Conservation (phyloP, 2,329 filamentous ascomycete genomes). For the Colletotrichum sp. region DNA sequence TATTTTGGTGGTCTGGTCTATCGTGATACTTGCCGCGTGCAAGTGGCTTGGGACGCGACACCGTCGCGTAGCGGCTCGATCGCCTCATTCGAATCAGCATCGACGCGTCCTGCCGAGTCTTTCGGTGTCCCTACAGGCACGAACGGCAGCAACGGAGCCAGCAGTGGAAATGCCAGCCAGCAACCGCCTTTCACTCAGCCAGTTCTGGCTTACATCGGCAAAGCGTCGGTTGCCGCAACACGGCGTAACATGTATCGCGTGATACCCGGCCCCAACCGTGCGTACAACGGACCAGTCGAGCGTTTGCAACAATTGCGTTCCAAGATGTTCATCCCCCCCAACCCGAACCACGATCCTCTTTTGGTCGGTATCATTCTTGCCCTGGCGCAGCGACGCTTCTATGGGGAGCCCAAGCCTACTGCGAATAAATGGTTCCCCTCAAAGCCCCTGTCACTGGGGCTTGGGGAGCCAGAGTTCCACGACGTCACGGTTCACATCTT, state of each 20-base stretch:
- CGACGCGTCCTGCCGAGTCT: slow-evolving; percentile 38
- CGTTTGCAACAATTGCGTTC: slow-evolving; percentile 52
- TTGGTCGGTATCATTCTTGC: slow-evolving; percentile 58
- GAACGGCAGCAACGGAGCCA: neutral
- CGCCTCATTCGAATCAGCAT: slow-evolving; percentile 39
- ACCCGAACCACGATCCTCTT: slow-evolving; percentile 57
- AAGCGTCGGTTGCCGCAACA: slow-evolving; percentile 48
- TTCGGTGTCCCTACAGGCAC: slow-evolving; percentile 23
- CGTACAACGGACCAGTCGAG: slow-evolving; percentile 52
- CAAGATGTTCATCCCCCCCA: slow-evolving; percentile 50
- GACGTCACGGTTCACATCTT: slow-evolving; percentile 57
- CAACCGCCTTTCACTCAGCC: slow-evolving; percentile 25
- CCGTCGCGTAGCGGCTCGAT: slow-evolving; percentile 12
- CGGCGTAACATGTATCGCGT: slow-evolving; percentile 54
- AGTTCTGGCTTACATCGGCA: slow-evolving; percentile 53
- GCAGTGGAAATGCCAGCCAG: neutral
- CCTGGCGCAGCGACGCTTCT: slow-evolving; percentile 63
- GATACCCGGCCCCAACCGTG: slow-evolving; percentile 40
- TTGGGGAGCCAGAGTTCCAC: slow-evolving; percentile 38
- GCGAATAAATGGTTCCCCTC: slow-evolving; percentile 11
- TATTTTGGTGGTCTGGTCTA: slow-evolving; percentile 54
- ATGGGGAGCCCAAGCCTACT: slow-evolving; percentile 30
- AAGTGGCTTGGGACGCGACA: slow-evolving; percentile 54
- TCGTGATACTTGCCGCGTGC: slow-evolving; percentile 49
- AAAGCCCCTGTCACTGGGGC: neutral